phyloP scores from a whole-genome alignment of 2,329 filamentous ascomycete species.

The Fusarium hostae region DNA sequence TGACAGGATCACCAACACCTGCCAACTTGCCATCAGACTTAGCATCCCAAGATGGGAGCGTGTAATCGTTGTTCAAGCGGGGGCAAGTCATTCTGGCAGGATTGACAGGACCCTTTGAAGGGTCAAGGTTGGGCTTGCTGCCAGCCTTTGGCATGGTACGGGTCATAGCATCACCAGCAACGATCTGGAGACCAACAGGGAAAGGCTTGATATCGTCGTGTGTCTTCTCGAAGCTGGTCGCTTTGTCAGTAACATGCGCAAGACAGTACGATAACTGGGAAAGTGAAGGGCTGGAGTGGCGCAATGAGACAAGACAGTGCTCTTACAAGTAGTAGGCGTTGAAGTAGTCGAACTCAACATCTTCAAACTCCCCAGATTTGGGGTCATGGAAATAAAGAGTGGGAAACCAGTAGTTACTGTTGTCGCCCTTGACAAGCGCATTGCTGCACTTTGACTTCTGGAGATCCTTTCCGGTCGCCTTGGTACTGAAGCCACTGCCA shows the following conservation, averaged over 20 bases:
- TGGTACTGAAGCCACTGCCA: constrained; percentile 73
- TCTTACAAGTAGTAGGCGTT: constrained; percentile 79
- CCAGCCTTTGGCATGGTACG: constrained; percentile 67
- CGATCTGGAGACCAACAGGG: constrained; percentile 76
- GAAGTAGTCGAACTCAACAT: constrained; percentile 77
- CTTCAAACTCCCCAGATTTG: constrained; percentile 70
- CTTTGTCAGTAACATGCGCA: constrained; percentile 18
- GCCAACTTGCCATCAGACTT: constrained; percentile 65
- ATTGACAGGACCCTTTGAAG: constrained; percentile 62
- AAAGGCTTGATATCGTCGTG: constrained; percentile 76
- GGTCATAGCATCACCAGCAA: constrained; percentile 71
- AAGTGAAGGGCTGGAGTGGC: neutral
- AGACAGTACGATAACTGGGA: neutral
- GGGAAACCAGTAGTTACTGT: constrained; percentile 83
- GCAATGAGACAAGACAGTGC: neutral
- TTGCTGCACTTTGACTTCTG: constrained; percentile 74
- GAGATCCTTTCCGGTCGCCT: constrained; percentile 70
- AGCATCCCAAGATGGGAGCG: constrained; percentile 63
- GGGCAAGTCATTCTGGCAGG: constrained; percentile 71
- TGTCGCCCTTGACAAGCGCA: constrained; percentile 74
- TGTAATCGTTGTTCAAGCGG: constrained; percentile 58
- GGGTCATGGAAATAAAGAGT: constrained; percentile 74
- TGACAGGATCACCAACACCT: constrained; percentile 65
- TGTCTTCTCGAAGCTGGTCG: constrained; percentile 67
- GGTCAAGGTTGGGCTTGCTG: constrained; percentile 62